Evolutionary conservation across 2,329 filamentous ascomycete species (phyloP).

Genomic region (Diaporthe citriasiana): DNA sequence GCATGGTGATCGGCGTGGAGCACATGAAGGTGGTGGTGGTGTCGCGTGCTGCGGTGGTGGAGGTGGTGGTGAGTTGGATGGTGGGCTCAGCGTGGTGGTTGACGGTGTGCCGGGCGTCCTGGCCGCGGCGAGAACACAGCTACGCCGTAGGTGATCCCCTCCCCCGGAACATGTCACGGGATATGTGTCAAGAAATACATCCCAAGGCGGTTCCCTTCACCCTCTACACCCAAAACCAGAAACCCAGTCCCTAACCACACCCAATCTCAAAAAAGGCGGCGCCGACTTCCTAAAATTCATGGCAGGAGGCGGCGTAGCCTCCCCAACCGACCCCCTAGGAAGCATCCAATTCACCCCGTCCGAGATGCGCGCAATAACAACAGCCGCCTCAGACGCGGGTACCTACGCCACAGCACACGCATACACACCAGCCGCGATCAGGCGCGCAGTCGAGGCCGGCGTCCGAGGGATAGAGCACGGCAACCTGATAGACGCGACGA

Average conservation of each 20-base stretch:
- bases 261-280: slow-evolving; percentile 49
- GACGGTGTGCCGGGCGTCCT: slow-evolving; percentile 70
- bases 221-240: no score
- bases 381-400: slow-evolving; percentile 57
- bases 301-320: slow-evolving; percentile 69
- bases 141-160: slow-evolving; percentile 53
- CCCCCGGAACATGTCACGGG: fast-evolving
- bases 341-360: slow-evolving; percentile 69
- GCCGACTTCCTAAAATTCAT: slow-evolving; percentile 76
- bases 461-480: slow-evolving; percentile 62
- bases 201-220: background rate
- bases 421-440: slow-evolving; percentile 63
- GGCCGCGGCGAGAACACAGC: slow-evolving; percentile 65
- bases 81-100: slow-evolving; percentile 58
- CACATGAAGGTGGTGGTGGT: slow-evolving; percentile 52
- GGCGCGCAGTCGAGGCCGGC: slow-evolving; percentile 63
- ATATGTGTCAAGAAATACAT: background rate
- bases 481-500: slow-evolving; percentile 52
- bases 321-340: slow-evolving; percentile 66
- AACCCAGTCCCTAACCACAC: background rate
- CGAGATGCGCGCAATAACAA: slow-evolving; percentile 64
- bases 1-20: slow-evolving; percentile 65
- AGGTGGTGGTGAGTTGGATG: slow-evolving; percentile 45
- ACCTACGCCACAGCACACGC: slow-evolving; percentile 67
- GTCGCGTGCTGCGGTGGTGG: slow-evolving; percentile 61